Percentiles rank a stretch among this genome's conserved stretches.
Evolutionary conservation across 768 basidiomycete species (phyloP).

Genomic region (Termitomyces sp.): DNA sequence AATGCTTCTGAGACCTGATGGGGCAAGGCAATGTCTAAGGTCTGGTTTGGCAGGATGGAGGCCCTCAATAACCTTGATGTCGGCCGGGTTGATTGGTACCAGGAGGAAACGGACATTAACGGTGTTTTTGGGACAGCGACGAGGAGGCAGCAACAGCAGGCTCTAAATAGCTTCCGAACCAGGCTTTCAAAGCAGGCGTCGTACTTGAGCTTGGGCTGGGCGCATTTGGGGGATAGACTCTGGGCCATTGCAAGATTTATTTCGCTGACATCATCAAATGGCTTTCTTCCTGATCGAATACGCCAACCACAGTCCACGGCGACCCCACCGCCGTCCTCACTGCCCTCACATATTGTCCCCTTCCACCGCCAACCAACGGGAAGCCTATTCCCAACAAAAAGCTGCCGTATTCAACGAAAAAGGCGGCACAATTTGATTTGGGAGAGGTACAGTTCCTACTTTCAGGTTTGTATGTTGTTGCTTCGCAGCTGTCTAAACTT

Average conservation of each 20-base stretch:
- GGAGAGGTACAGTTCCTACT: constrained; percentile 73
- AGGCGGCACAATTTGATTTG: constrained; percentile 86
- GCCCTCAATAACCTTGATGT: constrained; percentile 77
- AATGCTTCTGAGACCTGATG: constrained; percentile 24
- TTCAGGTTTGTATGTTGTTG: constrained; percentile 56
- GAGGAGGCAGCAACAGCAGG: constrained; percentile 52
- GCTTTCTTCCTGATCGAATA: constrained; percentile 42
- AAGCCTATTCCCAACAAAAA: constrained; percentile 66
- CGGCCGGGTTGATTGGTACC: constrained; percentile 78
- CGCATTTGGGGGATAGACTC: constrained; percentile 81
- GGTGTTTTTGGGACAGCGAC: constrained; percentile 39
- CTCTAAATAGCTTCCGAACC: constrained; percentile 96
- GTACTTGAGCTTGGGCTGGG: constrained; percentile 83
- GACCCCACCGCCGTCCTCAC: constrained; percentile 57
- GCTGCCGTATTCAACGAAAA: constrained; percentile 83
- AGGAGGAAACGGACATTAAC: constrained; percentile 64
- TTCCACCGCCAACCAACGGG: constrained; percentile 49
- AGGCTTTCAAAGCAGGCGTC: constrained; percentile 95
- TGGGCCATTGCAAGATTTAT: constrained; percentile 55
- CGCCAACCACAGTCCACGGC: constrained; percentile 49
- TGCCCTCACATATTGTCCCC: constrained; percentile 42
- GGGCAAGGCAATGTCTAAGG: constrained; percentile 27
- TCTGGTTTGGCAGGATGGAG: constrained; percentile 69
- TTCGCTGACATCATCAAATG: constrained; percentile 10
- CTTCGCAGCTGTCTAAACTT: neutral